Base-by-base conservation (phyloP, 371 early-diverging fungal genomes). In the Agmasoma carcini region DNA sequence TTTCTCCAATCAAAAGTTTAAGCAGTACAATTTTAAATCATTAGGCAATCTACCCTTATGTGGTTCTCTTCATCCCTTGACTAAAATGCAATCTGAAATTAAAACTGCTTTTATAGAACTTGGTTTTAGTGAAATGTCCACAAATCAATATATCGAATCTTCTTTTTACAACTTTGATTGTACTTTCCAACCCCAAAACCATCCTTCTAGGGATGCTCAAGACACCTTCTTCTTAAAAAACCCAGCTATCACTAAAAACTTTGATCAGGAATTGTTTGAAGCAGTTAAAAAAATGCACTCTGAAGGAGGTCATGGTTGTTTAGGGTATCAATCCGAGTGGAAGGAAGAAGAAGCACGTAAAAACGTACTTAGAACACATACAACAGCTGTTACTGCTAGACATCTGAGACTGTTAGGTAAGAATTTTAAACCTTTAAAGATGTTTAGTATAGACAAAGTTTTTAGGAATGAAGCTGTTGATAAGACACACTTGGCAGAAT, bases 111-210 rank as follows among this genome's bases (percentile, higher is more conserved):
- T 98, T 80, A 85, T 98, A 75, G 93, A 93, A 74, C 83, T 94
- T 78, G 83, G 87, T 2, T 98, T 98, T 80, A 79, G 81, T 63
- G 99, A 98, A 78, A 98, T 97, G 99, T 85, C 88, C 31, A 90
- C 96, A 55, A 87, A 86, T 80, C 80, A 83, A 74, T 98, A 84
- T 77, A 90, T 91, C 55, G 99, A 96, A 73, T 85, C 86, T 41
- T 87, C 91, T 68, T 98, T 98, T 83, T 98, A 97, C 96, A 96
- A 97, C 79, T 98, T 97, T 75, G 99, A 98, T 74, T 86, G 92
- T 26, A 83, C 97, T 55, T 98, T 92, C 82, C 91, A 92, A 73
- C 96, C 99, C 36, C 97, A 98, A 78, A 87, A 93, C 73, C 99
- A 98, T 76, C 89, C 96, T 52, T 89, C 96, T 11, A 83, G 99